A percentile compares a stretch with the other conserved stretches of the same genome.
phyloP scores from a whole-genome alignment of 2,329 filamentous ascomycete species.

The Xylariaceae sp. region DNA sequence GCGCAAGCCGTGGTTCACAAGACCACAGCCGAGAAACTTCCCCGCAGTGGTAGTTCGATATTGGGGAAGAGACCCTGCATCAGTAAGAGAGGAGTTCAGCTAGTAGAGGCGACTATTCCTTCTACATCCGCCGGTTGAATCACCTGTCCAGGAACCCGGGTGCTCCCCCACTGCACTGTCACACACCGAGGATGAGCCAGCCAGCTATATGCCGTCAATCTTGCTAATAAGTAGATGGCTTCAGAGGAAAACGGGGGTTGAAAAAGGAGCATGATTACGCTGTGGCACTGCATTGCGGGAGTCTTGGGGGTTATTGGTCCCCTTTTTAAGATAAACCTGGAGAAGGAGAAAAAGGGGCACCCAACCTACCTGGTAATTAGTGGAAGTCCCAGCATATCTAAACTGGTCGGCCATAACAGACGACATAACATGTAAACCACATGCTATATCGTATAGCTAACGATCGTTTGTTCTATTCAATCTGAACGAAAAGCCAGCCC shows the following conservation, averaged over 20 bases:
- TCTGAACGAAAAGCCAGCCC: no score
- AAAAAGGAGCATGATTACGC: background rate
- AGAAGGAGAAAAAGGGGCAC: background rate
- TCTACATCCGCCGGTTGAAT: slow-evolving; percentile 11
- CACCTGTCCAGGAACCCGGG: background rate
- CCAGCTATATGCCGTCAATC: background rate
- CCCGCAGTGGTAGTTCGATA: slow-evolving; percentile 20
- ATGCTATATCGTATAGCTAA: no score
- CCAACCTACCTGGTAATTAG: background rate
- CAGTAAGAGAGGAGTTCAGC: slow-evolving; percentile 6
- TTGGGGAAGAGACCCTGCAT: slow-evolving; percentile 6
- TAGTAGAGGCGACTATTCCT: background rate
- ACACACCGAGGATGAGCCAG: background rate
- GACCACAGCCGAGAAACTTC: slow-evolving; percentile 27
- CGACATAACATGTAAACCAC: no score
- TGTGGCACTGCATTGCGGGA: background rate
- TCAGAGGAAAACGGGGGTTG: background rate
- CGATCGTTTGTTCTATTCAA: no score
- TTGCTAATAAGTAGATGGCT: background rate
- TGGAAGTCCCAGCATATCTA: background rate
- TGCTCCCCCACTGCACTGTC: background rate
- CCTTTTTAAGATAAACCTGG: background rate
- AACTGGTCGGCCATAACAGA: background rate
- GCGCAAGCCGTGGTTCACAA: background rate
- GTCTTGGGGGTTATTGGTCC: background rate